Percentiles rank a stretch among this genome's conserved stretches.
phyloP scores from a whole-genome alignment of 495 filamentous ascomycete species.

The Apiosordaria backusii region DNA sequence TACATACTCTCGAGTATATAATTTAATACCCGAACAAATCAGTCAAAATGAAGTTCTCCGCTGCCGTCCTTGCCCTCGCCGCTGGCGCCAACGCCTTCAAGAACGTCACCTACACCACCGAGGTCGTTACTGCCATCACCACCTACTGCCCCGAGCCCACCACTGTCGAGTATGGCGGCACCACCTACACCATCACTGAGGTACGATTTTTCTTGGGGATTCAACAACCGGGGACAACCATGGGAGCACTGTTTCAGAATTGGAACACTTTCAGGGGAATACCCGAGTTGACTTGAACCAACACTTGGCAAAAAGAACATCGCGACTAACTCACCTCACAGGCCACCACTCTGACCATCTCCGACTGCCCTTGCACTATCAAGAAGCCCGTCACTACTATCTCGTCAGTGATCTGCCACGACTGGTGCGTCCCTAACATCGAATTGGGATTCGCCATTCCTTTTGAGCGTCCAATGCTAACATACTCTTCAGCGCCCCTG shows the following conservation, averaged over 20 bases:
- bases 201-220: slow-evolving; percentile 29
- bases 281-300: too few species aligned
- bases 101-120: slow-evolving; percentile 61
- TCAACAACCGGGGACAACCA: background rate
- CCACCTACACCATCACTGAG: slow-evolving; percentile 78
- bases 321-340: slow-evolving; percentile 22
- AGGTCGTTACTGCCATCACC: slow-evolving; percentile 74
- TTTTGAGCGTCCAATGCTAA: slow-evolving; percentile 4
- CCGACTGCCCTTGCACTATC: slow-evolving; percentile 74
- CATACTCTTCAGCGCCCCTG: slow-evolving; percentile 15
- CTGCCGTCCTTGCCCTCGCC: slow-evolving; percentile 56
- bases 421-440: slow-evolving; percentile 50
- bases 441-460: background rate
- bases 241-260: background rate
- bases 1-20: slow-evolving; percentile 41
- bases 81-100: slow-evolving; percentile 56
- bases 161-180: slow-evolving; percentile 60
- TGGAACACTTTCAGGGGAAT: background rate
- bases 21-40: slow-evolving; percentile 43
- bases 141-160: slow-evolving; percentile 85
- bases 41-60: slow-evolving; percentile 86
- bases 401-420: slow-evolving; percentile 61
- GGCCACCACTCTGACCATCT: slow-evolving; percentile 77
- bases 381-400: slow-evolving; percentile 63
- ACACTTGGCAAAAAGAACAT: too few species aligned